Base-by-base conservation (phyloP, 177 flowering plant species). In the Tripterygium wilfordii region DNA sequence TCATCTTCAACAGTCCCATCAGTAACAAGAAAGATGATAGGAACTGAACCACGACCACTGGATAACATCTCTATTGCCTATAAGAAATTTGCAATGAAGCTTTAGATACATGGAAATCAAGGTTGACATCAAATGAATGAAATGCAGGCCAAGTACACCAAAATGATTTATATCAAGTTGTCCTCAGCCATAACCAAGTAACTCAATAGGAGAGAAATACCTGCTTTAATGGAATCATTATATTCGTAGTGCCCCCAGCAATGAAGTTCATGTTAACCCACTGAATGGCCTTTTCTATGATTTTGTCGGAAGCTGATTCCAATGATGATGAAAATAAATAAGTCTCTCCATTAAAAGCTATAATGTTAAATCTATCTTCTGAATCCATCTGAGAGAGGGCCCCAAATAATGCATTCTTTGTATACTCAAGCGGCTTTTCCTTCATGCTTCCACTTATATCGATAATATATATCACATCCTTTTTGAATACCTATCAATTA, bases 1-100 rank as follows among this genome's bases (percentile, higher is more conserved):
- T 94, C 99, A 74, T 85, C 76, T 62, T 83, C 89, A 57, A 89
- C 95, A 51, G 95, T 43, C 35, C 99, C 99, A 65, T 94, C 99
- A 19, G 97, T 94, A 49, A 94, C 57, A 42, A 94, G 81, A 49
- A 94, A 78, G 48, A 94, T 66, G 10, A 64, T 63, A 52, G 88
- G 82, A 55, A 78, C 33, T 26, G 88, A 70, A 62, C 66, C 72
- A 35, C 37, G 59, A 22, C 57, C 46, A 48, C 61, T 49, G 7
- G 88, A 65, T 42, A 94, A 50, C 94, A 94, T 75, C 57, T 80
- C 78, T 43, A 81, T 50, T 25, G 99, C 99, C 99, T 94, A 14
- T 14, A 5, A 33, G 37, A 52, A 36, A 42, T 4, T n/a, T n/a
- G 10, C 28, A 51, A 30, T 10, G 13, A 48, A 22, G 14, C 3